Evolutionary conservation across 1,284 basidiomycete species (phyloP).

Genomic region (Chondrostereum purpureum): DNA sequence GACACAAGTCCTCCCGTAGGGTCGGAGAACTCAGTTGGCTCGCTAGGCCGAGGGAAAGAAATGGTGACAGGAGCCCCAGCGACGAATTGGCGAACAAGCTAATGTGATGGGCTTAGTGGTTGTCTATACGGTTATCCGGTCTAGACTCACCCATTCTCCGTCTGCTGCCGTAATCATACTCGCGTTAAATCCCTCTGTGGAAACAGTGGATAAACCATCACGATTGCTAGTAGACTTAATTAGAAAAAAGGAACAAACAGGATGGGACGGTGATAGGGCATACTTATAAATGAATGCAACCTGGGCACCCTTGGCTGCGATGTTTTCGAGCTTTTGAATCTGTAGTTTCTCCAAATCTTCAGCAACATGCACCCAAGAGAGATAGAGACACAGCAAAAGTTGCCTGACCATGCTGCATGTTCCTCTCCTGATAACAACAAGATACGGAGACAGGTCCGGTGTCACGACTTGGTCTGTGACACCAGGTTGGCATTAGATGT

Average conservation of each 20-base stretch:
- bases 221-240: conserved; percentile 22
- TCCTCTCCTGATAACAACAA: conserved; percentile 47
- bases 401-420: conserved; percentile 46
- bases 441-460: conserved; percentile 39
- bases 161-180: conserved; percentile 10
- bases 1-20: conserved; percentile 36
- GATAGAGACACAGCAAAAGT: too few relatives aligned
- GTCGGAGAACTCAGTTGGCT: conserved; percentile 19
- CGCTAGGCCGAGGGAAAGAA: conserved; percentile 31
- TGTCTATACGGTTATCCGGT: not conserved
- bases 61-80: conserved; percentile 20
- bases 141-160: conserved; percentile 11
- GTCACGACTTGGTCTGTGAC: too few relatives aligned
- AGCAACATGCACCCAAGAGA: too few relatives aligned
- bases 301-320: conserved; percentile 30
- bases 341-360: too few relatives aligned
- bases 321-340: conserved; percentile 30
- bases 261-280: too few relatives aligned
- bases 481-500: too few relatives aligned
- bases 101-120: conserved; percentile 3
- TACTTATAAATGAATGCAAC: conserved; percentile 33
- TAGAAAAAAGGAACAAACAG: not conserved
- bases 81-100: conserved; percentile 18
- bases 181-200: not conserved
- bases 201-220: conserved; percentile 19